phyloP scores from a whole-genome alignment of 2,329 filamentous ascomycete species.

The Botrytis paeoniae region DNA sequence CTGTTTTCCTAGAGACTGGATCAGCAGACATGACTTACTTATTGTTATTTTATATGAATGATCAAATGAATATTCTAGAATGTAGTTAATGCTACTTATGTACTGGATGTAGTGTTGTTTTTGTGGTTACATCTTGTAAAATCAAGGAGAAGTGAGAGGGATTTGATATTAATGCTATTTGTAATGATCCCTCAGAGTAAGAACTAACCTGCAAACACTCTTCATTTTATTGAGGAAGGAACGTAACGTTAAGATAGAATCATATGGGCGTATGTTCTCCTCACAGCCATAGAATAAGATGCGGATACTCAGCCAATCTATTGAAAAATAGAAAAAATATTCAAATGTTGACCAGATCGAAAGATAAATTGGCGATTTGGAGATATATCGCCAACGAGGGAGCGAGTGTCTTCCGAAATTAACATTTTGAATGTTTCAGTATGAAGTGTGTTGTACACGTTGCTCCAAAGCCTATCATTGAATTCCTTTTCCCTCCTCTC shows the following conservation, averaged over 20 bases:
- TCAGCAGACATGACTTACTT: not conserved
- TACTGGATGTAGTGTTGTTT: not conserved
- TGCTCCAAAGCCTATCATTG: rapidly evolving
- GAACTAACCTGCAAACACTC: not conserved
- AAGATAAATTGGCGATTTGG: not conserved
- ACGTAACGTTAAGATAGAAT: not conserved
- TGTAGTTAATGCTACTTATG: not conserved
- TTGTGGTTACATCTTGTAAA: not conserved
- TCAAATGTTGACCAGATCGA: not conserved
- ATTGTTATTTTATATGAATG: not conserved
- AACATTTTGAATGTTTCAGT: not conserved
- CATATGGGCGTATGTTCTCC: no score
- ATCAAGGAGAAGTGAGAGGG: not conserved
- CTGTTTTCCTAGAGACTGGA: not conserved
- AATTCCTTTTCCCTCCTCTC: not conserved
- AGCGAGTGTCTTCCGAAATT: not conserved
- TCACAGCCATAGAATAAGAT: not conserved
- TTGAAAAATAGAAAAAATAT: not conserved
- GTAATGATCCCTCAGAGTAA: not conserved
- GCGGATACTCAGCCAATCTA: not conserved
- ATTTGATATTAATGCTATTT: not conserved
- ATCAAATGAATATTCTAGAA: not conserved
- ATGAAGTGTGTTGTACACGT: not conserved
- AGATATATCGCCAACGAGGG: not conserved
- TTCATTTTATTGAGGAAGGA: not conserved